Evolutionary conservation across 2,329 filamentous ascomycete genomes (phyloP), one percentile per base, ranked within the genome.

Genomic region (Reticulascus tulasneorum): DNA sequence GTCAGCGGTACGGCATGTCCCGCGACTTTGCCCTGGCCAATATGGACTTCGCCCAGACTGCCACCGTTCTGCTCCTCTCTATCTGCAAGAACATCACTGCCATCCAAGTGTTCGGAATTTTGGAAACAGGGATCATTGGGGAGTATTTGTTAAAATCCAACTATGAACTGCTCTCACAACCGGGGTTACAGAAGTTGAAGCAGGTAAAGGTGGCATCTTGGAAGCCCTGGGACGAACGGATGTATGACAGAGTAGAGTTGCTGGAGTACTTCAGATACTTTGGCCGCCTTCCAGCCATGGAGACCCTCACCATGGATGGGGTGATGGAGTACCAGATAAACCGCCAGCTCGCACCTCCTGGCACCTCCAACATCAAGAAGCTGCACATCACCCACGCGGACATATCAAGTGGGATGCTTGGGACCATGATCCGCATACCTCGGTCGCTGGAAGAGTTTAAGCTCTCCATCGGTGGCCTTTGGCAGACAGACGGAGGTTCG

Each of bases 401-500:
- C 17, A 35, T 47, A 1, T 20, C 23, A 4, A 27, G 21, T 4
- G 16, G n/a, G 2, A 28, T 38, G n/a, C 22, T 45, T 10, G 32
- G 38, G 15, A 45, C 23, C 17, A 41, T 47, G 7, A 27, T 47
- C 17, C 42, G 38, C 10, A 32, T 37, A 9, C 44, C 41, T 11
- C 23, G 21, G 10, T 27, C 25, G n/a, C 35, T 45, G 9, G 35
- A 44, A 27, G 23, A 40, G 23, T 25, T 27, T 5, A 29, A 28
- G 11, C 9, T 44, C 9, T 39, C 36, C 3, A 15, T 38, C 22
- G 31, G 35, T 1, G 38, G 38, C 6, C 26, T 42, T 3, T 12
- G 13, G 13, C 23, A 19, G 7, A 0, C 24, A 11, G 33, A 47
- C 23, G 34, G 25, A 2, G 29, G 38, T 3, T 13, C 8, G 6